Conservation (phyloP, 345 rosid species). For the Citrus glauca region DNA sequence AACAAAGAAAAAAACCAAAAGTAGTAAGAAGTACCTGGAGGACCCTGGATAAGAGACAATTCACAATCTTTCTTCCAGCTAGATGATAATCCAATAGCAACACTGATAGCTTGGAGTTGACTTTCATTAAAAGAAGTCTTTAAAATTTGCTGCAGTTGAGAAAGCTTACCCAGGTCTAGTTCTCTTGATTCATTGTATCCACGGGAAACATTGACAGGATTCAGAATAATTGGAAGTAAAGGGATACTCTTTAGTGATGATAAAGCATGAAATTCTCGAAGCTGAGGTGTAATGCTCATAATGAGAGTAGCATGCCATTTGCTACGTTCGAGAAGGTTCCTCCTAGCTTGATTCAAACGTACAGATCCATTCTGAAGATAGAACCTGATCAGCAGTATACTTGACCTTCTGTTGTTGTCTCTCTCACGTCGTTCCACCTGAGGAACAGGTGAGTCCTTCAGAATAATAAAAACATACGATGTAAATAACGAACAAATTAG, state of each 20-base stretch:
- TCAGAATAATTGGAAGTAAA: constrained; percentile 64
- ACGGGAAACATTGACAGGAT: constrained; percentile 46
- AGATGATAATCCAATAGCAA: constrained; percentile 50
- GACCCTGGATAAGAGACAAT: constrained; percentile 94
- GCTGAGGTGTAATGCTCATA: constrained; percentile 86
- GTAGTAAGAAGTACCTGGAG: constrained; percentile 64
- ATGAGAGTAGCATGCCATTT: constrained; percentile 94
- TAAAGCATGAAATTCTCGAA: constrained; percentile 93
- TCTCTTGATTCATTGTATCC: constrained; percentile 33
- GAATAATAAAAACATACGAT: neutral
- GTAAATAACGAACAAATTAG: neutral
- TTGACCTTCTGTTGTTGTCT: constrained; percentile 67
- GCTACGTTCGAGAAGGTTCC: constrained; percentile 86
- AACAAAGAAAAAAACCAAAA: neutral
- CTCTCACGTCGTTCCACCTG: constrained; percentile 99
- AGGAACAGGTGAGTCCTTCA: constrained; percentile 19
- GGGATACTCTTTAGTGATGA: constrained; percentile 73
- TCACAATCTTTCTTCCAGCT: constrained; percentile 50
- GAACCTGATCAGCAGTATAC: constrained; percentile 67
- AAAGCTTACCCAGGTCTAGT: constrained; percentile 43
- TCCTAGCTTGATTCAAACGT: constrained; percentile 86
- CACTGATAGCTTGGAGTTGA: constrained; percentile 79
- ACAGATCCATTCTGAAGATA: constrained; percentile 75
- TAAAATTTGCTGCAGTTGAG: constrained; percentile 60
- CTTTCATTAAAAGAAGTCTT: constrained; percentile 81